phyloP scores from a whole-genome alignment of 1,284 basidiomycete species.

The Calocybe gambosa region DNA sequence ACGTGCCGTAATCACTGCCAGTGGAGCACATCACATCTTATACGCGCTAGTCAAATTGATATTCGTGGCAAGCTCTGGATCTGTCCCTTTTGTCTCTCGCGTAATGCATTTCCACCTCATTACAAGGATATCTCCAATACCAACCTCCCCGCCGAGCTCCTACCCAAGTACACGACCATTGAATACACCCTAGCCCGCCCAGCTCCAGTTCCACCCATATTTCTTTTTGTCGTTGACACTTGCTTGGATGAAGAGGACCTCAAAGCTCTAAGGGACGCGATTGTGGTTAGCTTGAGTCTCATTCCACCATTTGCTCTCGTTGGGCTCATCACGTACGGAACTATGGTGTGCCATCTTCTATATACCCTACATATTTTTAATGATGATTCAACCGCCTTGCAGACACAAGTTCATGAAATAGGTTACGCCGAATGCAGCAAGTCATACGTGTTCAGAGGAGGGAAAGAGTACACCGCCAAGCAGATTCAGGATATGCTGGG shows the following conservation, averaged over 20 bases:
- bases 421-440: conserved; percentile 96
- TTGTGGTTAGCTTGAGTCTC: conserved; percentile 90
- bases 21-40: conserved; percentile 6
- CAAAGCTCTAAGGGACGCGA: conserved; percentile 88
- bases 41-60: conserved; percentile 81
- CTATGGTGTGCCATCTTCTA: conserved; percentile 63
- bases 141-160: conserved; percentile 91
- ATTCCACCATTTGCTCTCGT: conserved; percentile 93
- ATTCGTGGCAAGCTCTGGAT: conserved; percentile 99
- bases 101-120: conserved; percentile 97
- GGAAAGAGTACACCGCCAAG: conserved; percentile 97
- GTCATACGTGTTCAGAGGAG: conserved; percentile 97
- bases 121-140: conserved; percentile 99
- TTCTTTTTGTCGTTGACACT: conserved; percentile 96
- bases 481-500: conserved; percentile 99
- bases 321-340: conserved; percentile 93
- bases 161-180: conserved; percentile 99
- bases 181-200: conserved; percentile 95
- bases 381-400: neutral
- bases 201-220: conserved; percentile 90
- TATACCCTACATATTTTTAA: neutral
- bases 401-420: conserved; percentile 98
- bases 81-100: conserved; percentile 95
- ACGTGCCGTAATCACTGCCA: conserved; percentile 19
- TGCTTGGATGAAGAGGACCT: conserved; percentile 96